Percentiles rank a stretch among this genome's conserved stretches.
Evolutionary conservation across 1,139 yeast genomes (phyloP).

Genomic region (Diutina scorzettiae): DNA sequence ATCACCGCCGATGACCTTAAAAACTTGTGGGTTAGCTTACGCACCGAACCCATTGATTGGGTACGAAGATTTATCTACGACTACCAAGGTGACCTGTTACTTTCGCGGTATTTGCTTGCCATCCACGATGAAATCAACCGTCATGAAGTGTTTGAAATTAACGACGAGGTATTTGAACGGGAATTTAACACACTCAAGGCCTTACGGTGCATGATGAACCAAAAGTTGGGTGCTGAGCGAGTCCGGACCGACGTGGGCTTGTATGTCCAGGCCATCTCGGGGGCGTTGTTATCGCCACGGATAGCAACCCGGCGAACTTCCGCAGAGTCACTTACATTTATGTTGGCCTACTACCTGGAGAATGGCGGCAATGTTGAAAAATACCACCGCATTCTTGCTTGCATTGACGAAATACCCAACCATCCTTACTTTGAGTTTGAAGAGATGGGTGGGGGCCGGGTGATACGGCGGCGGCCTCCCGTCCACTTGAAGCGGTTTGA

Average conservation of each 20-base stretch:
- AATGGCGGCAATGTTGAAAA: slow-evolving; percentile 26
- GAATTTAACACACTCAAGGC: slow-evolving; percentile 38
- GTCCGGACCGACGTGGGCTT: slow-evolving; percentile 29
- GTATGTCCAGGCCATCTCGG: slow-evolving; percentile 31
- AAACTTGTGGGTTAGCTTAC: slow-evolving; percentile 78
- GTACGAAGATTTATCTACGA: slow-evolving; percentile 63
- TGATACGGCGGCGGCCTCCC: slow-evolving; percentile 23
- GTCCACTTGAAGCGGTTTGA: slow-evolving; percentile 51
- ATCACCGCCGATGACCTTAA: slow-evolving; percentile 65
- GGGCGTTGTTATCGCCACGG: slow-evolving; percentile 42
- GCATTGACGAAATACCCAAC: slow-evolving; percentile 50
- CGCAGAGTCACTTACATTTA: slow-evolving; percentile 55
- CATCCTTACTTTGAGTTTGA: slow-evolving; percentile 45
- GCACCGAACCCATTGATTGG: slow-evolving; percentile 92
- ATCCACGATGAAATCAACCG: slow-evolving; percentile 27
- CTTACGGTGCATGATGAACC: slow-evolving; percentile 37
- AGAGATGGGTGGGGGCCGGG: not conserved
- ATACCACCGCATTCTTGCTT: slow-evolving; percentile 48
- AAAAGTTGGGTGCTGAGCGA: slow-evolving; percentile 31
- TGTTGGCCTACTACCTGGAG: slow-evolving; percentile 30
- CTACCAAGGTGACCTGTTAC: slow-evolving; percentile 81
- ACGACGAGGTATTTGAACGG: slow-evolving; percentile 34
- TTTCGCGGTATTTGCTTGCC: slow-evolving; percentile 32
- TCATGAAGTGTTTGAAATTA: slow-evolving; percentile 24
- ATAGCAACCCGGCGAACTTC: slow-evolving; percentile 69